phyloP scores from a whole-genome alignment of 768 basidiomycete species.

The Boletus subparvulus region DNA sequence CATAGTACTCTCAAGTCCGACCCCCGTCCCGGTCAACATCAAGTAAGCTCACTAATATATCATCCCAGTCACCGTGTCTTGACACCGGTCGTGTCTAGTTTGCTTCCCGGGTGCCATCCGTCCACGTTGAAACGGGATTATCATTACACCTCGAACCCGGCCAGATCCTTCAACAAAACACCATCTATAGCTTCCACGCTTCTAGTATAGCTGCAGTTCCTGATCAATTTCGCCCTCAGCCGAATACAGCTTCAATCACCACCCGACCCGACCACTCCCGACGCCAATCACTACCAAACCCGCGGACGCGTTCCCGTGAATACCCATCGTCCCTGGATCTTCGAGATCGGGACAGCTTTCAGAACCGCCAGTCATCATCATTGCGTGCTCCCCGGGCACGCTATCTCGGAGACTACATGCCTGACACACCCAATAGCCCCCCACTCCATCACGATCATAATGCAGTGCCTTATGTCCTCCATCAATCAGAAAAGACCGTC shows the following conservation, averaged over 20 bases:
- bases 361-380: slow-evolving; percentile 2
- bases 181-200: slow-evolving; percentile 12
- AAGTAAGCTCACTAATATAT: slow-evolving; percentile 16
- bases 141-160: slow-evolving; percentile 55
- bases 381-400: slow-evolving; percentile 16
- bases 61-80: slow-evolving; percentile 2
- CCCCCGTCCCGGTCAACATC: slow-evolving; percentile 7
- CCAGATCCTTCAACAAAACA: slow-evolving; percentile 49
- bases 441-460: slow-evolving; percentile 9
- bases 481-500: slow-evolving; percentile 12
- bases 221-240: slow-evolving; percentile 6
- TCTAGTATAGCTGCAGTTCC: slow-evolving; percentile 1
- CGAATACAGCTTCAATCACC: not conserved
- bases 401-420: slow-evolving; percentile 9
- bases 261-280: slow-evolving; percentile 10
- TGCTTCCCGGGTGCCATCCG: not conserved
- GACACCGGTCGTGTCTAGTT: slow-evolving; percentile 13
- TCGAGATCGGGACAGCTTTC: not conserved
- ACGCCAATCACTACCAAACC: slow-evolving; percentile 13
- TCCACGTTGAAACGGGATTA: slow-evolving; percentile 29
- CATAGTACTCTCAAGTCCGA: slow-evolving; percentile 16
- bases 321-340: not conserved
- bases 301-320: not conserved
- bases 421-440: slow-evolving; percentile 3
- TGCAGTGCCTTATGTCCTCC: slow-evolving; percentile 14